A percentile compares a stretch with the other conserved stretches of the same genome.
phyloP scores from a whole-genome alignment of 1,284 basidiomycete species.

The Apiotrichum laibachii region DNA sequence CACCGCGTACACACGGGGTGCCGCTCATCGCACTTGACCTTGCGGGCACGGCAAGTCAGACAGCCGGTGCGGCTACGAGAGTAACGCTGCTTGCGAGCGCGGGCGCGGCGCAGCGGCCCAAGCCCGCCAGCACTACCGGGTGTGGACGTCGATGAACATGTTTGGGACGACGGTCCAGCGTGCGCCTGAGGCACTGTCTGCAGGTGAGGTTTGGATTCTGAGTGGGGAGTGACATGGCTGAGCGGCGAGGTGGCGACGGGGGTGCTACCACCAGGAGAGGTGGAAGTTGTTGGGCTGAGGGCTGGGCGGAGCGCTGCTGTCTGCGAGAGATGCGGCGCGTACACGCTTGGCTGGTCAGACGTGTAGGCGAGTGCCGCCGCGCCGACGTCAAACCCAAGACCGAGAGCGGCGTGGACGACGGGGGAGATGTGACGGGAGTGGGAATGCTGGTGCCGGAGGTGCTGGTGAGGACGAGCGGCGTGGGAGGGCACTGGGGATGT shows the following conservation, averaged over 20 bases:
- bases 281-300: too few relatives aligned
- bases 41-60: constrained; percentile 12
- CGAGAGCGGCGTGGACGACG: background rate
- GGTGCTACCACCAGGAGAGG: too few relatives aligned
- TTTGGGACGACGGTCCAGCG: too few relatives aligned
- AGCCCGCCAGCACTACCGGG: background rate
- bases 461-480: too few relatives aligned
- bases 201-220: background rate
- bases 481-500: too few relatives aligned
- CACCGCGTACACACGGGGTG: constrained; percentile 7
- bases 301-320: background rate
- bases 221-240: background rate
- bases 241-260: too few relatives aligned
- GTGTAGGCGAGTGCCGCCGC: background rate
- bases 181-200: too few relatives aligned
- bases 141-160: too few relatives aligned
- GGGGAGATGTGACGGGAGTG: background rate
- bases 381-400: background rate
- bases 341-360: background rate
- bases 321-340: background rate
- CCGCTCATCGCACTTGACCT: constrained; percentile 24
- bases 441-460: background rate
- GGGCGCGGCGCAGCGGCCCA: constrained; percentile 1
- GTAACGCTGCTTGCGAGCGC: constrained; percentile 7
- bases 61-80: constrained; percentile 7